These are phyloP conservation scores for Blastobotrys indianensis DNA, from an alignment of 1,139 yeast genomes.

Conservation along the genomic window DNA sequence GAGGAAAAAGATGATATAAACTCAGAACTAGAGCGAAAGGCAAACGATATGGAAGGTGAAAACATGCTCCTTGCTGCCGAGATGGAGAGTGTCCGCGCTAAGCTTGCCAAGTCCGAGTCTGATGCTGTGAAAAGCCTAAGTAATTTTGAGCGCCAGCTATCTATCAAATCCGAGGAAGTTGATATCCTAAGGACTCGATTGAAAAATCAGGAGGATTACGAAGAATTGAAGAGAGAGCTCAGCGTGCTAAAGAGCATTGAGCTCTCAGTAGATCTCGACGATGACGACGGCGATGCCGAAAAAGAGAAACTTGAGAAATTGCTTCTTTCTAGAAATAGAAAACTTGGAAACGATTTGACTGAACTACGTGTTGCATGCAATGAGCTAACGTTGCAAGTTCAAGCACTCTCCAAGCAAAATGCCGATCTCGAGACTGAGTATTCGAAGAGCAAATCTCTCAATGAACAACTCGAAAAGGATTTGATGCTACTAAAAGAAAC, in stretches of 20 bases:
- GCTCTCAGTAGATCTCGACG: conserved; percentile 47
- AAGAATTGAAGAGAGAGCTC: conserved; percentile 70
- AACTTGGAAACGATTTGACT: conserved; percentile 55
- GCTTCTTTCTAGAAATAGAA: conserved; percentile 54
- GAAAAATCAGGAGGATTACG: conserved; percentile 74
- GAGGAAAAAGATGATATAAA: conserved; percentile 44
- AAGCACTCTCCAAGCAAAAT: conserved; percentile 38
- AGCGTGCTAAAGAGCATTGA: conserved; percentile 67
- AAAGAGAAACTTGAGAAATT: conserved; percentile 33
- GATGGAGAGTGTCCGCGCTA: conserved; percentile 39
- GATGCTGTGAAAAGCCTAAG: conserved; percentile 37
- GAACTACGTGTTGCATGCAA: conserved; percentile 51
- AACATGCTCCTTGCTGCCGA: conserved; percentile 55
- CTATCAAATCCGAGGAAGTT: conserved; percentile 47
- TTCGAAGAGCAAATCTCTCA: conserved; percentile 39
- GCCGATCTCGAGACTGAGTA: conserved; percentile 40
- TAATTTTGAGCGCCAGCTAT: conserved; percentile 42
- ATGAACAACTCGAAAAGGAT: conserved; percentile 66
- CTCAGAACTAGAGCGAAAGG: conserved; percentile 28
- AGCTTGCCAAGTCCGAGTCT: conserved; percentile 11
- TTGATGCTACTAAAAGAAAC: conserved; percentile 30
- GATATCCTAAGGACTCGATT: conserved; percentile 48
- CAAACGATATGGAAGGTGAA: conserved; percentile 42
- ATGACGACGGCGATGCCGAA: conserved; percentile 31
- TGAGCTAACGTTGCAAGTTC: conserved; percentile 37